A percentile compares a stretch with the other conserved stretches of the same genome.
Conservation (phyloP, 306 rosid genomes). For the Castanea mollissima region DNA sequence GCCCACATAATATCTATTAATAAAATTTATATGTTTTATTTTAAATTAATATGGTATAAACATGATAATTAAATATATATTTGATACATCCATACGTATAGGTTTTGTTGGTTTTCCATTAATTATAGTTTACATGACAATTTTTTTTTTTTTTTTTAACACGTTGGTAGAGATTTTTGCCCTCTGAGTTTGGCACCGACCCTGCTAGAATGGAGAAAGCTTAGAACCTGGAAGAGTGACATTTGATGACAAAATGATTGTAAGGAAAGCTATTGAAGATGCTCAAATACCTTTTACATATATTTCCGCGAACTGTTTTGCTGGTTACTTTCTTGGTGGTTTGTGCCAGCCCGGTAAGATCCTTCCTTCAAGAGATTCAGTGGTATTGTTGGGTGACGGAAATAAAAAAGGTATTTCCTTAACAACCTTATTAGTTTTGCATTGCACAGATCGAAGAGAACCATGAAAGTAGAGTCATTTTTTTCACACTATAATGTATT, state of each 20-base stretch:
- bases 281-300: constrained; percentile 71
- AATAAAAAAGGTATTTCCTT: constrained; percentile 51
- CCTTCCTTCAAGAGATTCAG: constrained; percentile 53
- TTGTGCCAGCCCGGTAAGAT: constrained; percentile 53
- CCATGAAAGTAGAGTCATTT: too few relatives aligned
- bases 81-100: too few relatives aligned
- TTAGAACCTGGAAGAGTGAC: constrained; percentile 72
- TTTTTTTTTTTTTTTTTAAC: not conserved
- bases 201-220: constrained; percentile 68
- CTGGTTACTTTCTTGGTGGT: constrained; percentile 74
- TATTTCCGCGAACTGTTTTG: constrained; percentile 66
- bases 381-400: constrained; percentile 62
- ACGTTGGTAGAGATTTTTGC: constrained; percentile 55
- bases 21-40: too few relatives aligned
- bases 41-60: too few relatives aligned
- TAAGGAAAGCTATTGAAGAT: constrained; percentile 65
- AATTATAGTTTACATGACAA: too few relatives aligned
- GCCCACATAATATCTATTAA: too few relatives aligned
- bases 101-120: not conserved
- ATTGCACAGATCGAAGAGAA: not conserved
- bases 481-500: too few relatives aligned
- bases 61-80: too few relatives aligned
- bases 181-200: constrained; percentile 75
- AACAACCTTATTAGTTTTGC: not conserved
- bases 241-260: constrained; percentile 76